phyloP scores from a whole-genome alignment of 108 stramenopile species.

The Cyclotella baltica region DNA sequence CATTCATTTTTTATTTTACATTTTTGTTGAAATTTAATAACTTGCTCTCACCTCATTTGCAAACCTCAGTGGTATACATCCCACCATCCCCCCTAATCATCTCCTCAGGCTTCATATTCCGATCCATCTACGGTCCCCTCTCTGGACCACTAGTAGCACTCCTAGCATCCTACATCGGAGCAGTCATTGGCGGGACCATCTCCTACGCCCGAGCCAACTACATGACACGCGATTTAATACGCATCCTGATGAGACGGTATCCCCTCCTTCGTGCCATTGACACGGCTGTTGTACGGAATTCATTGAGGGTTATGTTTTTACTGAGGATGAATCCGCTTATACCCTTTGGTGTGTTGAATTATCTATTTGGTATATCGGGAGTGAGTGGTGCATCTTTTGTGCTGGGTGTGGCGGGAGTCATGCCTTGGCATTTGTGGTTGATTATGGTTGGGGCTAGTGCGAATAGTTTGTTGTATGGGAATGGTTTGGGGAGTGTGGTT shows the following conservation, averaged over 20 bases:
- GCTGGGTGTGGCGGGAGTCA: slow-evolving; percentile 31
- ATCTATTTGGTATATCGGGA: slow-evolving; percentile 49
- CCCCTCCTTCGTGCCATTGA: slow-evolving; percentile 45
- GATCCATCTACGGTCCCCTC: slow-evolving; percentile 19
- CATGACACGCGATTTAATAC: slow-evolving; percentile 46
- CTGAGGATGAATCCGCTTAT: slow-evolving; percentile 43
- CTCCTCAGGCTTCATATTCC: slow-evolving; percentile 44
- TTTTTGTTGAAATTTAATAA: too few relatives aligned
- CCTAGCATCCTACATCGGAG: slow-evolving; percentile 31
- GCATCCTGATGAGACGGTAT: slow-evolving; percentile 44
- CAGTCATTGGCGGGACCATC: slow-evolving; percentile 33
- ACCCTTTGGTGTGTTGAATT: slow-evolving; percentile 52
- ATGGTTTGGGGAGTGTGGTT: slow-evolving; percentile 14
- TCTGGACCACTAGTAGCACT: slow-evolving; percentile 19
- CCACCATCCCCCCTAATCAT: slow-evolving; percentile 46
- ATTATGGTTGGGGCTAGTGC: slow-evolving; percentile 42
- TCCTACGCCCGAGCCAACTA: slow-evolving; percentile 43
- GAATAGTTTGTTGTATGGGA: slow-evolving; percentile 8
- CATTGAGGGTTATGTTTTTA: slow-evolving; percentile 44
- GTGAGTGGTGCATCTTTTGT: slow-evolving; percentile 26
- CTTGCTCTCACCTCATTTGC: neutral
- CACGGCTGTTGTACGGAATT: slow-evolving; percentile 37
- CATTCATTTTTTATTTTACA: neutral
- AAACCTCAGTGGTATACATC: slow-evolving; percentile 32
- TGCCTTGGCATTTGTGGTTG: slow-evolving; percentile 51